A percentile compares a stretch with the other conserved stretches of the same genome.
Evolutionary conservation across 2,329 filamentous ascomycete genomes (phyloP).

Genomic region (Curvularia verruculosa): DNA sequence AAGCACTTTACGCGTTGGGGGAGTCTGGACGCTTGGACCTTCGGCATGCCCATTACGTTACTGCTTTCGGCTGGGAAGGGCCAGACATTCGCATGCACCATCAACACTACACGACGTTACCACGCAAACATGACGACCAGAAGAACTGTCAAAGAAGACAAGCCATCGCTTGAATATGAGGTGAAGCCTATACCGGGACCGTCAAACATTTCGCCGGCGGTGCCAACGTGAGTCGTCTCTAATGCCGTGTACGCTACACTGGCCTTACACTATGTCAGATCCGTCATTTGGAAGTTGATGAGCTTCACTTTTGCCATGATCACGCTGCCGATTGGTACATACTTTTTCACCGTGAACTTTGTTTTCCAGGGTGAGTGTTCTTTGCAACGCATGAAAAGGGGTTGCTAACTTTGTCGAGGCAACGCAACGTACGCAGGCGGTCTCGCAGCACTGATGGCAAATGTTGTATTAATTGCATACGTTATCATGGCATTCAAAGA

Average conservation of each 20-base stretch:
- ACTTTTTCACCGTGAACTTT: conserved; percentile 78
- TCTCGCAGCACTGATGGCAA: conserved; percentile 85
- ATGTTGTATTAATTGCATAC: conserved; percentile 89
- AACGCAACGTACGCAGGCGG: conserved; percentile 88
- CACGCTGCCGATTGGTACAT: conserved; percentile 81
- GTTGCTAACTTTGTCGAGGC: conserved; percentile 58
- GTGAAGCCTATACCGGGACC: conserved; percentile 51
- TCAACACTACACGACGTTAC: conserved; percentile 4
- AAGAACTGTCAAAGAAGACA: conserved; percentile 69
- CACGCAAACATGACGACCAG: conserved; percentile 67
- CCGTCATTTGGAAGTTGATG: conserved; percentile 88
- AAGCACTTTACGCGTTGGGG: conserved; percentile 19
- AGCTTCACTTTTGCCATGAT: conserved; percentile 93
- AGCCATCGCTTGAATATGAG: conserved; percentile 62
- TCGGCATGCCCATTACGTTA: conserved; percentile 21
- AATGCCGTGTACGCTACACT: background rate
- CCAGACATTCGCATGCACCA: conserved; percentile 6
- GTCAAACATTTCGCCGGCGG: conserved; percentile 80
- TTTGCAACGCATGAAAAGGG: background rate
- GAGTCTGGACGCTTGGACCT: conserved; percentile 21
- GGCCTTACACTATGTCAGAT: conserved; percentile 55
- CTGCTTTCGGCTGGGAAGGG: conserved; percentile 13
- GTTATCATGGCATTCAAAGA: conserved; percentile 90
- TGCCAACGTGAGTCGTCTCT: conserved; percentile 70
- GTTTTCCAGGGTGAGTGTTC: conserved; percentile 75